These are phyloP conservation scores for Aquilaria agallochum DNA, from an alignment of 441 rosid genomes.

Conservation along the genomic window DNA sequence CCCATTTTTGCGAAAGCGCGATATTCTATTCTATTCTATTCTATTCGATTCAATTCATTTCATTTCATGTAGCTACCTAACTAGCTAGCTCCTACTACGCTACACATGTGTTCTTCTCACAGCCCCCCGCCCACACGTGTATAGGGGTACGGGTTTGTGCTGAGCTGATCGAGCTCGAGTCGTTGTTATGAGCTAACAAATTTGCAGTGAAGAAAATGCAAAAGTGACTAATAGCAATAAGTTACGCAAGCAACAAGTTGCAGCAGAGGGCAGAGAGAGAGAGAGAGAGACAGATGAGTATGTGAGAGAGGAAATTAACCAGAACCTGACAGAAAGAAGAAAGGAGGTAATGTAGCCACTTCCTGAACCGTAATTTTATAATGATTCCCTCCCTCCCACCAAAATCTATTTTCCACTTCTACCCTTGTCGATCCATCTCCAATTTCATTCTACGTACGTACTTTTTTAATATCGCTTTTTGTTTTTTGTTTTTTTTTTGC, in stretches of 20 bases:
- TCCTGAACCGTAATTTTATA: neutral
- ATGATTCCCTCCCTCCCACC: neutral
- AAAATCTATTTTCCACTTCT: constrained; percentile 7
- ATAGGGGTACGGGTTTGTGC: constrained; percentile 3
- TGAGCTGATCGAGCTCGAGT: constrained; percentile 1
- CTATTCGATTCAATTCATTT: too few relatives aligned
- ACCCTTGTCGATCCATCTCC: neutral
- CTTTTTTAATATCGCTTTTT: neutral
- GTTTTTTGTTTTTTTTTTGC: neutral
- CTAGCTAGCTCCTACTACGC: neutral
- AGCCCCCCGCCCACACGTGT: neutral
- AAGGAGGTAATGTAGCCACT: constrained; percentile 10
- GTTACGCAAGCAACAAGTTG: too few relatives aligned
- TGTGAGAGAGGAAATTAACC: neutral
- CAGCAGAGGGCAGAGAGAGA: neutral
- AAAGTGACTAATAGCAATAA: too few relatives aligned
- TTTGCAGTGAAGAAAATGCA: too few relatives aligned
- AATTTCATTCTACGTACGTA: too few relatives aligned
- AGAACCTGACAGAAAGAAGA: constrained; percentile 1
- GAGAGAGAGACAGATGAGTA: neutral
- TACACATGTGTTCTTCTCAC: constrained; percentile 7
- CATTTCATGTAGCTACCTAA: too few relatives aligned
- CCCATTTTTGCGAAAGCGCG: too few relatives aligned
- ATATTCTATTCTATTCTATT: too few relatives aligned
- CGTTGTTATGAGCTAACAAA: too few relatives aligned